Evolutionary conservation across 441 rosid genomes (phyloP).

Genomic region (Aquilaria agallochum): DNA sequence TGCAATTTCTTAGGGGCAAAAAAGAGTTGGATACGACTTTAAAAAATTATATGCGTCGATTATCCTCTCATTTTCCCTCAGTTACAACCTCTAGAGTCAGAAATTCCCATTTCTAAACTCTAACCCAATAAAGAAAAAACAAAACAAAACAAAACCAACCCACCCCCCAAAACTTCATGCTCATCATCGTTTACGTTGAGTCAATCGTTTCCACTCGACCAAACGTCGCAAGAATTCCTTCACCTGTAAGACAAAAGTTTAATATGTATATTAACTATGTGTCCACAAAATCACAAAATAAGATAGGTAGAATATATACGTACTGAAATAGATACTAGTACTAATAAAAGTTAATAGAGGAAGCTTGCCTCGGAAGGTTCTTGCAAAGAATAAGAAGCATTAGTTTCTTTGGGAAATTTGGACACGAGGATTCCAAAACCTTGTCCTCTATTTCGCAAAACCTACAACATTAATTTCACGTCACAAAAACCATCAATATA

Average conservation of each 20-base stretch:
- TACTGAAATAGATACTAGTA: no score
- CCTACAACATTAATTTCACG: constrained; percentile 19
- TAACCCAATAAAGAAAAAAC: constrained; percentile 19
- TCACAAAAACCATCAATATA: neutral
- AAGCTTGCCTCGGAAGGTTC: constrained; percentile 59
- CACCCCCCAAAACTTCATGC: constrained; percentile 2
- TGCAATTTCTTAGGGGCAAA: no score
- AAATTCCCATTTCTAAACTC: constrained; percentile 2
- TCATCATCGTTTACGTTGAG: constrained; percentile 12
- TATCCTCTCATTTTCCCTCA: no score
- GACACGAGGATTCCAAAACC: constrained; percentile 70
- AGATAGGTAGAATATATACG: neutral
- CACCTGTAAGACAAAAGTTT: constrained; percentile 32
- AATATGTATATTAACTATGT: neutral
- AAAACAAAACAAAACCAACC: constrained; percentile 17
- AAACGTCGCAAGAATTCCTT: constrained; percentile 43
- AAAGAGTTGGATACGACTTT: no score
- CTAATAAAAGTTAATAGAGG: no score
- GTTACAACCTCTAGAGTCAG: no score
- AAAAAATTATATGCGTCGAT: no score
- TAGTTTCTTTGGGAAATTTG: constrained; percentile 58
- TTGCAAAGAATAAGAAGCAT: constrained; percentile 57
- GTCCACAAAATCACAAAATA: neutral
- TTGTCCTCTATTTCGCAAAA: constrained; percentile 51
- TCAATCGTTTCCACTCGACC: constrained; percentile 44